Percentiles rank a stretch among this genome's conserved stretches.
These are phyloP conservation scores for Rhizoctonia solani DNA, from an alignment of 1,284 basidiomycete species.

Conservation along the genomic window DNA sequence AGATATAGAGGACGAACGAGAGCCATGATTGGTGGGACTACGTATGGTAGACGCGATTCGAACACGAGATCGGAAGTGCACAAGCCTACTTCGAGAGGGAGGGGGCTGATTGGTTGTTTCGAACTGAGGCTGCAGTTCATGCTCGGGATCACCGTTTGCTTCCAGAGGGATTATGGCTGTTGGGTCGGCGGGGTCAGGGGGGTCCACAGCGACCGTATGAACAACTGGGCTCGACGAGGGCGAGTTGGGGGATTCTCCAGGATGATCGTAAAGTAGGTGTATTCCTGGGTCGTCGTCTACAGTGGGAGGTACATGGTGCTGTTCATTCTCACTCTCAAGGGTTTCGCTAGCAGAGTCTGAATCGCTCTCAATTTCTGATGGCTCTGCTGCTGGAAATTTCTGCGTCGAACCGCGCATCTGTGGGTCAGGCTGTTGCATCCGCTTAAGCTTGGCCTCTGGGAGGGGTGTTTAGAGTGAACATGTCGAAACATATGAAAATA, in stretches of 20 bases:
- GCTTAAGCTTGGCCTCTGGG: slow-evolving; percentile 24
- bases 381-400: background rate
- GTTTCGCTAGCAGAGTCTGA: slow-evolving; percentile 6
- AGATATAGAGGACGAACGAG: slow-evolving; percentile 37
- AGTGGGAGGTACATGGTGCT: background rate
- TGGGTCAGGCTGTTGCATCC: slow-evolving; percentile 27
- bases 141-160: background rate
- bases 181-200: slow-evolving; percentile 33
- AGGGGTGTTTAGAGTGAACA: slow-evolving; percentile 10
- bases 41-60: slow-evolving; percentile 39
- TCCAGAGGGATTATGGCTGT: slow-evolving; percentile 25
- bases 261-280: slow-evolving; percentile 26
- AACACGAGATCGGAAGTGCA: slow-evolving; percentile 41
- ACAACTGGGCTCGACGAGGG: background rate
- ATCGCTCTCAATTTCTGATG: slow-evolving; percentile 22
- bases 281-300: slow-evolving; percentile 31
- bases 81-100: slow-evolving; percentile 24
- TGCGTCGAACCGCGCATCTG: slow-evolving; percentile 17
- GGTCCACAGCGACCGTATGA: slow-evolving; percentile 14
- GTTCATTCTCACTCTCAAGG: background rate
- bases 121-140: background rate
- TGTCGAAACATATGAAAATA: background rate
- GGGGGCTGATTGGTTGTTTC: background rate
- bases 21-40: background rate
- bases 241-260: slow-evolving; percentile 4